Evolutionary conservation across 2,329 filamentous ascomycete species (phyloP).

Genomic region (Sporothrix pseudoabietina): DNA sequence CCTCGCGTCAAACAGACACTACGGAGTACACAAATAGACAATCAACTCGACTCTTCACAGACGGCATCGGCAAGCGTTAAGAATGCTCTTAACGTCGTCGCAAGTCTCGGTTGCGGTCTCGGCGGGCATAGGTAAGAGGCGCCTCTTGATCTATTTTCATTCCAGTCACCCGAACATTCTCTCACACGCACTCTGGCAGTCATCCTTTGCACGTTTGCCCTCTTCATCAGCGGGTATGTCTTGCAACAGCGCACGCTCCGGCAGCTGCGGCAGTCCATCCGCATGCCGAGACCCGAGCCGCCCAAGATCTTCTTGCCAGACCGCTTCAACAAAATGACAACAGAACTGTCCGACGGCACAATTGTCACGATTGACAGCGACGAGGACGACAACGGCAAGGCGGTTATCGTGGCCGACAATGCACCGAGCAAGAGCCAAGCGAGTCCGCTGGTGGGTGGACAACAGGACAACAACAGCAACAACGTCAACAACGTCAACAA

Average conservation of each 20-base stretch:
- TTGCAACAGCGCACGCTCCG: slow-evolving; percentile 84
- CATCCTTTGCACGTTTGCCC: slow-evolving; percentile 73
- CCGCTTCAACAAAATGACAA: slow-evolving; percentile 50
- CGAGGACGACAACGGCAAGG: slow-evolving; percentile 34
- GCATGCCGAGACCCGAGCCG: slow-evolving; percentile 52
- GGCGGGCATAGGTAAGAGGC: slow-evolving; percentile 60
- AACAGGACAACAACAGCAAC: slow-evolving; percentile 27
- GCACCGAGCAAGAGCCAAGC: slow-evolving; percentile 34
- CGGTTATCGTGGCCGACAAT: slow-evolving; percentile 21
- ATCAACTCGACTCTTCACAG: no score
- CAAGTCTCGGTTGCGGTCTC: slow-evolving; percentile 72
- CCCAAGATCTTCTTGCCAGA: slow-evolving; percentile 56
- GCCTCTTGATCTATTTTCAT: background rate
- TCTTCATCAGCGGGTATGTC: slow-evolving; percentile 86
- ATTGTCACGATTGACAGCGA: slow-evolving; percentile 47
- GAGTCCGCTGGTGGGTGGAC: slow-evolving; percentile 32
- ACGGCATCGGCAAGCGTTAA: slow-evolving; percentile 24
- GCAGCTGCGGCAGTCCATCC: slow-evolving; percentile 72
- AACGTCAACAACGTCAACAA: slow-evolving; percentile 30
- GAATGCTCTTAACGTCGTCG: slow-evolving; percentile 65
- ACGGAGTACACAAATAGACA: background rate
- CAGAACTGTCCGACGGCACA: slow-evolving; percentile 52
- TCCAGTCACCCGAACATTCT: background rate
- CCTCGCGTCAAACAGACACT: background rate
- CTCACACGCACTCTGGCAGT: slow-evolving; percentile 50